Conservation (phyloP, 768 basidiomycete species). For the Suillus variegatus region DNA sequence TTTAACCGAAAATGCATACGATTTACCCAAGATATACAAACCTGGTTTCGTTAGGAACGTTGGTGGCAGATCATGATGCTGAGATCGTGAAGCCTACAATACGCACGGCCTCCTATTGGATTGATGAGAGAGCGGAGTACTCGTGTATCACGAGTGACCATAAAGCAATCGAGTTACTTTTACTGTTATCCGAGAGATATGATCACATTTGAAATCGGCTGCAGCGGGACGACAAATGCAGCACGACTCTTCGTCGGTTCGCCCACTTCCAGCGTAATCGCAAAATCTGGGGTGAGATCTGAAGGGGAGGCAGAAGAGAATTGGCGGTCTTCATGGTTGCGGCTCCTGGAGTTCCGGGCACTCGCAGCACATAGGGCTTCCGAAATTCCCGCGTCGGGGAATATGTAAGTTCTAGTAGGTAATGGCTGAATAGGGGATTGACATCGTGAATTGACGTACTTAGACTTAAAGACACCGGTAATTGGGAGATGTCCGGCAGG, state of each 20-base stretch:
- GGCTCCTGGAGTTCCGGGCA: not conserved
- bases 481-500: not conserved
- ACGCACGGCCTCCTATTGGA: not conserved
- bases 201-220: not conserved
- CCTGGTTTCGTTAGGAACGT: not conserved
- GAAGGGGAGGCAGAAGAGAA: not conserved
- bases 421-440: not conserved
- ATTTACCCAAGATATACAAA: not conserved
- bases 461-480: not conserved
- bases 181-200: conserved; percentile 1
- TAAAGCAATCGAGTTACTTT: not conserved
- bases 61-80: not conserved
- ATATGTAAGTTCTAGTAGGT: conserved; percentile 4
- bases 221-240: not conserved
- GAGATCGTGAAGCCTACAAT: not conserved
- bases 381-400: not conserved
- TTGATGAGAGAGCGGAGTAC: not conserved
- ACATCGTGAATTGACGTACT: conserved; percentile 2
- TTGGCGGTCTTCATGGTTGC: not conserved
- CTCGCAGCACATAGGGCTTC: not conserved
- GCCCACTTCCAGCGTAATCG: not conserved
- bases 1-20: conserved; percentile 1
- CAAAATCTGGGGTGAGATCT: conserved; percentile 7
- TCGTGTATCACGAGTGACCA: not conserved
- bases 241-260: not conserved